These are phyloP conservation scores for Allium fistulosum DNA, from an alignment of 106 monocot genomes.

Conservation along the genomic window DNA sequence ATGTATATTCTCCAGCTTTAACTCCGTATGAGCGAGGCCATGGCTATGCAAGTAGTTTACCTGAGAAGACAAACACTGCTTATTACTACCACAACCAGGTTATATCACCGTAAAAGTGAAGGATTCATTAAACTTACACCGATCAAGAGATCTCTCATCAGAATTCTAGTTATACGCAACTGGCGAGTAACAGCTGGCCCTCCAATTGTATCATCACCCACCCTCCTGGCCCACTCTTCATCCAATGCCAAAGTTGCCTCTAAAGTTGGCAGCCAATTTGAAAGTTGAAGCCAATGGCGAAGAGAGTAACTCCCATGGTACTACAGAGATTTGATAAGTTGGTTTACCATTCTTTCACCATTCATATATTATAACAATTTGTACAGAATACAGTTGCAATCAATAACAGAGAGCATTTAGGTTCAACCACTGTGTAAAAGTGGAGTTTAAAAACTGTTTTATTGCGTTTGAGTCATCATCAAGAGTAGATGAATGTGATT, in stretches of 20 bases:
- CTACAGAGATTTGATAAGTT: slow-evolving; percentile 26
- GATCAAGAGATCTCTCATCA: slow-evolving; percentile 98
- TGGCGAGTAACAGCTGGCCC: slow-evolving; percentile 94
- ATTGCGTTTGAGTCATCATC: neutral
- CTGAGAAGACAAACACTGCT: slow-evolving; percentile 19
- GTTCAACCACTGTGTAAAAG: neutral
- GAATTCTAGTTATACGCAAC: slow-evolving; percentile 67
- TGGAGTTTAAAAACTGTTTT: neutral
- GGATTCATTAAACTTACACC: slow-evolving; percentile 45
- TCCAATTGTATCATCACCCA: slow-evolving; percentile 78
- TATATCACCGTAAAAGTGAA: too few species aligned
- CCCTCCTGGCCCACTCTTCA: slow-evolving; percentile 86
- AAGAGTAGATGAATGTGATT: neutral
- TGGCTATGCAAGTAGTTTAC: slow-evolving; percentile 97
- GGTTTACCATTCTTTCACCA: neutral
- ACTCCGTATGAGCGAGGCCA: slow-evolving; percentile 90
- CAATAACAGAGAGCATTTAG: neutral
- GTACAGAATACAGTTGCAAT: neutral
- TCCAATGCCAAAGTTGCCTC: slow-evolving; percentile 85
- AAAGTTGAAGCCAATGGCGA: slow-evolving; percentile 84
- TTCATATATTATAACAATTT: neutral
- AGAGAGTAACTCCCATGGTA: slow-evolving; percentile 98
- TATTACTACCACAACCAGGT: too few species aligned
- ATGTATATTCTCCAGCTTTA: slow-evolving; percentile 90
- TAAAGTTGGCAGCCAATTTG: slow-evolving; percentile 94